These are phyloP conservation scores for Arthroderma sp. DNA, from an alignment of 2,329 filamentous ascomycete genomes.

Conservation along the genomic window DNA sequence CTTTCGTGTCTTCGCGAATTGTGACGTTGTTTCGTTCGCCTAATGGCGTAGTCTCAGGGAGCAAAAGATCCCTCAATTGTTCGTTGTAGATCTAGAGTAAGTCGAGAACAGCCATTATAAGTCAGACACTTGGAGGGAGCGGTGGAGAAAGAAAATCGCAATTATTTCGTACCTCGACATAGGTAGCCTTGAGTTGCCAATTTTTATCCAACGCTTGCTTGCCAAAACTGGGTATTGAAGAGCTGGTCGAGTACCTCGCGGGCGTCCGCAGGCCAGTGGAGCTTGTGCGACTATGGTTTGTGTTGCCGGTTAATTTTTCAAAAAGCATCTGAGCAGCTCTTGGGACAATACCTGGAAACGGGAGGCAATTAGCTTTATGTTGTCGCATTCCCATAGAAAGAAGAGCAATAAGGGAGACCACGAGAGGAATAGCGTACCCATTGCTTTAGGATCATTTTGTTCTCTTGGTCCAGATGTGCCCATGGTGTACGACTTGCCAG, in stretches of 20 bases:
- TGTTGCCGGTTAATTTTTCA: conserved; percentile 42
- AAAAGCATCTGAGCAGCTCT: conserved; percentile 78
- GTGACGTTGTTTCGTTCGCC: conserved; percentile 67
- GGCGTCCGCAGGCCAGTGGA: conserved; percentile 71
- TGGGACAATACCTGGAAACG: conserved; percentile 71
- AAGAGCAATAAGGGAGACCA: background rate
- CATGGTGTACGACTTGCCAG: conserved; percentile 98
- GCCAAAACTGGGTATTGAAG: conserved; percentile 34
- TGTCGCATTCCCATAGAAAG: background rate
- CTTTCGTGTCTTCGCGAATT: conserved; percentile 88
- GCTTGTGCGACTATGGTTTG: conserved; percentile 45
- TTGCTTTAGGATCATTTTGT: conserved; percentile 54
- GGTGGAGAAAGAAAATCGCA: background rate
- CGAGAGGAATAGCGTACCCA: conserved; percentile 49
- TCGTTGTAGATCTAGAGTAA: conserved; percentile 79
- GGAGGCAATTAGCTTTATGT: background rate
- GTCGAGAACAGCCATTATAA: background rate
- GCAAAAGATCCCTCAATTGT: conserved; percentile 75
- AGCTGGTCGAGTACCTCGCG: conserved; percentile 52
- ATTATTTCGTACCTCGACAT: conserved; percentile 48
- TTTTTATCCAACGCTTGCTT: conserved; percentile 49
- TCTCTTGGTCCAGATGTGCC: conserved; percentile 79
- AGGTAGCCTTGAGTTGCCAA: conserved; percentile 88
- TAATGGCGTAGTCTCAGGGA: conserved; percentile 57
- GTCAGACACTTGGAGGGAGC: too few relatives aligned